Percentiles rank a stretch among this genome's conserved stretches.
These are phyloP conservation scores for Fagus crenata DNA, from an alignment of 306 rosid genomes.

Conservation along the genomic window DNA sequence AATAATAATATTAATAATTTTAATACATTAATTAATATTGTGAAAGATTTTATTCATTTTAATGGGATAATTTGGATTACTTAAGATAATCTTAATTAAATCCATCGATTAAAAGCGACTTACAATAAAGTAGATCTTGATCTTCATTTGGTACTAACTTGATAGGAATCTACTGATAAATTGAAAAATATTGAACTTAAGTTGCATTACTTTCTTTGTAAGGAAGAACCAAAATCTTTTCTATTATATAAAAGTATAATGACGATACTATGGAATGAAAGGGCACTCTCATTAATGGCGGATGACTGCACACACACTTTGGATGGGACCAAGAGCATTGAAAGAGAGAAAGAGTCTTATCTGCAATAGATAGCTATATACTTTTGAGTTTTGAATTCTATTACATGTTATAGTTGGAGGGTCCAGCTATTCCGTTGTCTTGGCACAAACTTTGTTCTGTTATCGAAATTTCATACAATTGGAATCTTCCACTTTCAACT, in stretches of 20 bases:
- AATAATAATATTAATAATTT: neutral
- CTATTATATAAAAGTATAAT: neutral
- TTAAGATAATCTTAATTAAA: too few relatives aligned
- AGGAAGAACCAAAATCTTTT: neutral
- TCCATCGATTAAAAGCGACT: neutral
- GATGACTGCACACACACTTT: neutral
- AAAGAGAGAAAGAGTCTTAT: neutral
- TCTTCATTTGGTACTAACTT: neutral
- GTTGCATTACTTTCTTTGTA: neutral
- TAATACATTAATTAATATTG: neutral
- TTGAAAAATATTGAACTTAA: neutral
- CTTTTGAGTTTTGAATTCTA: neutral
- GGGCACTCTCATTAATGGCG: neutral
- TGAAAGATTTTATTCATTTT: neutral
- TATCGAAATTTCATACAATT: neutral
- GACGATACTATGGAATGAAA: neutral
- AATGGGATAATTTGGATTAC: neutral
- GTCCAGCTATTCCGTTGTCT: neutral
- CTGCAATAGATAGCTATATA: neutral
- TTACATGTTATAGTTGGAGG: neutral
- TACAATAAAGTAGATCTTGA: slow-evolving; percentile 1
- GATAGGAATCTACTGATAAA: slow-evolving; percentile 5
- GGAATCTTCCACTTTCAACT: neutral
- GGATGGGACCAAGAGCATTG: neutral
- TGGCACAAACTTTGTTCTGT: neutral